Evolutionary conservation across 257 asterid genomes (phyloP).

Genomic region (Solanum pennellii): DNA sequence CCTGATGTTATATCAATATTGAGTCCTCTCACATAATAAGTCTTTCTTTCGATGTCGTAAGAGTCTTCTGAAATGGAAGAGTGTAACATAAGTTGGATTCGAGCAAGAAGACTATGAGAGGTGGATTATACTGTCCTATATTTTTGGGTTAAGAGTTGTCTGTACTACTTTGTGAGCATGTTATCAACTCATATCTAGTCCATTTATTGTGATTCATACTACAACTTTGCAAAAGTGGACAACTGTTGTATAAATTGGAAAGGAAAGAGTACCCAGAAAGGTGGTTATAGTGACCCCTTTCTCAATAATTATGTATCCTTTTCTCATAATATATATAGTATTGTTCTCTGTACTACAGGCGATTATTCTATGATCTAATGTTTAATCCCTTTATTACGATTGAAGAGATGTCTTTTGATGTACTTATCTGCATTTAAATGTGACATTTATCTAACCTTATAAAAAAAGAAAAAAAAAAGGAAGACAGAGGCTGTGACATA

Average conservation of each 20-base stretch:
- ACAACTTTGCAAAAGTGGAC: neutral
- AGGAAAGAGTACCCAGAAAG: neutral
- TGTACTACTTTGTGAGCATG: neutral
- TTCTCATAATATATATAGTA: neutral
- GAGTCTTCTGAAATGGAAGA: neutral
- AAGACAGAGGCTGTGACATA: neutral
- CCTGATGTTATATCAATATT: neutral
- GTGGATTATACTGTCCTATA: neutral
- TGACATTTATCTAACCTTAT: neutral
- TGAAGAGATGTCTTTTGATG: neutral
- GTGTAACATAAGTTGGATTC: neutral
- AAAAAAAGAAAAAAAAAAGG: neutral
- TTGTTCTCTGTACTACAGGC: neutral
- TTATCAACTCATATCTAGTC: neutral
- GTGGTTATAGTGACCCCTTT: neutral
- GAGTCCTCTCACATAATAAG: neutral
- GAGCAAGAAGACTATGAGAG: neutral
- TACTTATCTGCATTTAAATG: neutral
- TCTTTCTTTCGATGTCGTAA: neutral
- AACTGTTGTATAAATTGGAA: neutral
- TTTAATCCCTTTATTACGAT: neutral
- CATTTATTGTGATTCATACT: neutral
- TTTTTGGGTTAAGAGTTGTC: neutral
- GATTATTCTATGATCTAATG: neutral
- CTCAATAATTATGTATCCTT: neutral